These are phyloP conservation scores for Magnolia officinalis DNA, from an alignment of 164 flowering plant genomes.

Conservation along the genomic window DNA sequence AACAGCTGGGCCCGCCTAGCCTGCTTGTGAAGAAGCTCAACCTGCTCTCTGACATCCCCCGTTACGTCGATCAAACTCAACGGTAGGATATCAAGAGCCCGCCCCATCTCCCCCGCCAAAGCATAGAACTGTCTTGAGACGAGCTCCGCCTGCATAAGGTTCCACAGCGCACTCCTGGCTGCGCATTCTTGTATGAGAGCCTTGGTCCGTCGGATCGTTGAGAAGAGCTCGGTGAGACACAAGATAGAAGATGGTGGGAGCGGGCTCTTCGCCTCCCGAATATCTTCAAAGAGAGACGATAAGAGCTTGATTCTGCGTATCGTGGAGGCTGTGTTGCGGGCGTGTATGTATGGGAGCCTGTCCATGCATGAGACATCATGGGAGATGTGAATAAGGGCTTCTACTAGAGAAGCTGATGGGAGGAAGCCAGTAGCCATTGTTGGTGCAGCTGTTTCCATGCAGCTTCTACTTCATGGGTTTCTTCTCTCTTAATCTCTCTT, in stretches of 20 bases:
- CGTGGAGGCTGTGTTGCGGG: conserved; percentile 38
- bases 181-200: conserved; percentile 40
- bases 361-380: conserved; percentile 49
- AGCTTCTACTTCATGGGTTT: background rate
- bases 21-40: conserved; percentile 73
- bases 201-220: conserved; percentile 46
- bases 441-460: conserved; percentile 33
- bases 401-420: conserved; percentile 44
- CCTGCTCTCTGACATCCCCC: conserved; percentile 59
- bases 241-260: conserved; percentile 65
- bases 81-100: conserved; percentile 63
- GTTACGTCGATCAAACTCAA: conserved; percentile 50
- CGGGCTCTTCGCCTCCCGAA: conserved; percentile 35
- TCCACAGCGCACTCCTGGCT: conserved; percentile 54
- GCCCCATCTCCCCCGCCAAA: conserved; percentile 51
- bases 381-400: conserved; percentile 45
- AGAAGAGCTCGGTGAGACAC: conserved; percentile 56
- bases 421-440: conserved; percentile 43
- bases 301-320: conserved; percentile 58
- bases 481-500: background rate
- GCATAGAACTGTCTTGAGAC: conserved; percentile 48
- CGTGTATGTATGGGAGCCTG: conserved; percentile 39
- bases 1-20: conserved; percentile 42
- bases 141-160: conserved; percentile 41
- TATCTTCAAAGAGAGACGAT: conserved; percentile 57